These are phyloP conservation scores for Talaromyces sp. DNA, from an alignment of 2,329 filamentous ascomycete species.

Conservation along the genomic window DNA sequence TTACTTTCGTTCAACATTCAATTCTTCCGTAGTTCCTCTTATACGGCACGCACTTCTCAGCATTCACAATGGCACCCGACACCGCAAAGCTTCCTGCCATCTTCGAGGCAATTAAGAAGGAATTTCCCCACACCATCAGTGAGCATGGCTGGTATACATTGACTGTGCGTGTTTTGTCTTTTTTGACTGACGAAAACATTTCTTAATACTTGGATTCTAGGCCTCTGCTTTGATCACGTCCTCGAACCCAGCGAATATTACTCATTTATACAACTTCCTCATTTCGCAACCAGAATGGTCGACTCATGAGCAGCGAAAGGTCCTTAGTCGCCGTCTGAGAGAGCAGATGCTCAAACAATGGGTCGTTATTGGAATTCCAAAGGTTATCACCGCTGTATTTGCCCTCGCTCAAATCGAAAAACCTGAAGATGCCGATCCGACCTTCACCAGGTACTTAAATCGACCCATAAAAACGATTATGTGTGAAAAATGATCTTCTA, in stretches of 20 bases:
- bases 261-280: background rate
- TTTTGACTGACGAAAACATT: background rate
- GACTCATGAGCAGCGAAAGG: background rate
- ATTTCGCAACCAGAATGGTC: slow-evolving; percentile 5
- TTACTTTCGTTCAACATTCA: background rate
- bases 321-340: slow-evolving; percentile 3
- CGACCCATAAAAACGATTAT: background rate
- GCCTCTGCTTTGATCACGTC: background rate
- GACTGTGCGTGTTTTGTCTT: background rate
- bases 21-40: background rate
- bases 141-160: slow-evolving; percentile 4
- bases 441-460: slow-evolving; percentile 1
- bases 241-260: slow-evolving; percentile 2
- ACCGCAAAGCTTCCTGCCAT: background rate
- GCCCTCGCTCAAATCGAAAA: background rate
- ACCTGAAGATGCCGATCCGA: background rate
- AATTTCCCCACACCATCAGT: background rate
- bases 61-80: background rate
- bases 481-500: background rate
- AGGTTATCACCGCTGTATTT: background rate
- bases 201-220: background rate
- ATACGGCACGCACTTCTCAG: background rate
- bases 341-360: slow-evolving; percentile 6
- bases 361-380: slow-evolving; percentile 2
- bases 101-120: slow-evolving; percentile 1